Base-by-base conservation (phyloP, 768 basidiomycete species). In the Russula griseocarnosa region DNA sequence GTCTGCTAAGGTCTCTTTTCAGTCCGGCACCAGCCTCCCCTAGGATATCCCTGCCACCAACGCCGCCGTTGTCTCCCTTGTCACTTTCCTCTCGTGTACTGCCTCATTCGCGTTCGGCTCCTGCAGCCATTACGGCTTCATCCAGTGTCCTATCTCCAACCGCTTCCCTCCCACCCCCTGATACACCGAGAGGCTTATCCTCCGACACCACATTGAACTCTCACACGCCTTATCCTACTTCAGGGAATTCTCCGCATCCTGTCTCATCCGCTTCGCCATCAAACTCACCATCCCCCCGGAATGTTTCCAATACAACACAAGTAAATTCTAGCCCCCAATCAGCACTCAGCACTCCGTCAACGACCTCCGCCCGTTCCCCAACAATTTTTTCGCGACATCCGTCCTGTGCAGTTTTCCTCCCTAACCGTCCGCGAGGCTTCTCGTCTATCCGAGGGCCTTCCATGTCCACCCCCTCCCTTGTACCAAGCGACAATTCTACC, bases 1-100 rank as follows among this genome's bases (percentile, higher is more conserved):
- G 83, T 10, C 73, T 92, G 2, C 72, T 93, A 22, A 80, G 77
- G 14, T 83, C 84, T 18, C 78, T 86, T 57, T 71, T 83, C 53
- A 66, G 80, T 20, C 83, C 82, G 4, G 71, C 70, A 67, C 69
- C 82, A 9, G 71, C 70, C 69, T 72, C 71, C 5, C 65, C 65
- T 47, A 72, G 47, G 51, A 73, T 66, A 61, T 76, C 61, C 63
- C 72, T 65, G 54, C 75, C 59, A 50, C 63, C 66, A 3, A 61
- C 71, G 18, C 63, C 67, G 10, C 66, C 73, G 0, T 64, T 70
- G 60, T 68, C 66, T 18, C 71, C 70, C 28, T 72, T 68, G 1
- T 70, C 70, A 2, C 38, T 67, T 18, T 51, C 58, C 5, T 72
- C 62, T 32, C 72, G 69, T 3, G 55, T 55, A 3, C 69, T 80